Evolutionary conservation across 192 early-diverging fungal genomes (phyloP).

Genomic region (Geranomyces variabilis): DNA sequence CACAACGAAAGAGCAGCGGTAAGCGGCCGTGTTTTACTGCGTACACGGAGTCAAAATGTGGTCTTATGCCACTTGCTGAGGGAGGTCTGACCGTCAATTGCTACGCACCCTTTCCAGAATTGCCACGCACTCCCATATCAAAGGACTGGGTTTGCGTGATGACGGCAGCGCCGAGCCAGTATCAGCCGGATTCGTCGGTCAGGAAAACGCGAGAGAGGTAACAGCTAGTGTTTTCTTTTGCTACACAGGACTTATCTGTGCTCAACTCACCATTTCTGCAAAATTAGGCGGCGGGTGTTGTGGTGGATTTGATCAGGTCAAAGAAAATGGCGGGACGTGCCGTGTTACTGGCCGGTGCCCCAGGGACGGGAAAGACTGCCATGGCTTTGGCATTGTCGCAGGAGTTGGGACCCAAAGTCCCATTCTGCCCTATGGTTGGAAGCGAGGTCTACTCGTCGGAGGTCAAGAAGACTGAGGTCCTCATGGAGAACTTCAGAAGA

Average conservation of each 20-base stretch:
- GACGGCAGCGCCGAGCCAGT: constrained; percentile 88
- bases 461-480: constrained; percentile 99
- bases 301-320: constrained; percentile 91
- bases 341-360: constrained; percentile 90
- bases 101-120: constrained; percentile 34
- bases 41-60: no score
- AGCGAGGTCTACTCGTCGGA: constrained; percentile 97
- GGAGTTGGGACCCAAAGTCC: constrained; percentile 97
- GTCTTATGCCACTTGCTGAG: not conserved
- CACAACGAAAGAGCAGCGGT: constrained; percentile 90
- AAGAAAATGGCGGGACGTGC: constrained; percentile 99
- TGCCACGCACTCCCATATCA: constrained; percentile 97
- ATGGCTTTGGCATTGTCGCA: constrained; percentile 95
- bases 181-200: constrained; percentile 94
- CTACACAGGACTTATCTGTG: not conserved
- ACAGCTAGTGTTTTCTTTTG: no score
- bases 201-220: constrained; percentile 94
- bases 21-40: not conserved
- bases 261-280: not conserved
- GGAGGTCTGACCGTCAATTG: not conserved
- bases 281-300: constrained; percentile 92
- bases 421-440: constrained; percentile 99
- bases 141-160: constrained; percentile 85
- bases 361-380: constrained; percentile 98
- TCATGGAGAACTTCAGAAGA: constrained; percentile 98